Percentiles rank a stretch among this genome's conserved stretches.
Conservation (phyloP, 192 early-diverging fungal genomes). For the Backusella mclennaniae region DNA sequence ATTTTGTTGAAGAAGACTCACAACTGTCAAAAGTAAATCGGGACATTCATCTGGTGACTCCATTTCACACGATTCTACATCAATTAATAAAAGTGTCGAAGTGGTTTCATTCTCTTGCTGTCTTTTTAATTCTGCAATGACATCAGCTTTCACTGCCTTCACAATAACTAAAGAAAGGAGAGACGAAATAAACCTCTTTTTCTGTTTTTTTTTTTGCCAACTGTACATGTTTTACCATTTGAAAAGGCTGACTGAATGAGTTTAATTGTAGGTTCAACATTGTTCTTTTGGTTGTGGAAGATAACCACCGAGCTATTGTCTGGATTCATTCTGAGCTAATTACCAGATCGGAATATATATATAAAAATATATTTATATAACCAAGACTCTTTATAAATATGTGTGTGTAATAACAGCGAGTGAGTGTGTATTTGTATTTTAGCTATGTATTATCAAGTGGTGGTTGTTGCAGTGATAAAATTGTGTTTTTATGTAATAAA, state of each 20-base stretch:
- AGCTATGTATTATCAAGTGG: neutral
- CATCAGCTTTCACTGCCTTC: neutral
- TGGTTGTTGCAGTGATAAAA: too few relatives aligned
- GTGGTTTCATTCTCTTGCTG: slow-evolving; percentile 5
- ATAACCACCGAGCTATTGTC: slow-evolving; percentile 8
- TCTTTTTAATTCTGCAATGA: slow-evolving; percentile 6
- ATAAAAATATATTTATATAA: neutral
- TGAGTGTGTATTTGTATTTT: neutral
- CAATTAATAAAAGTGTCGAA: slow-evolving; percentile 9
- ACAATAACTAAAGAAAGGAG: neutral
- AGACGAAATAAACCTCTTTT: neutral
- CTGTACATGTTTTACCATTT: neutral
- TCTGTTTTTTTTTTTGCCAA: neutral
- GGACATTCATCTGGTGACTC: neutral
- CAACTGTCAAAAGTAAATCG: slow-evolving; percentile 9
- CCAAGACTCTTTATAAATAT: too few relatives aligned
- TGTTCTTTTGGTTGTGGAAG: neutral
- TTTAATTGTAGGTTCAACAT: neutral
- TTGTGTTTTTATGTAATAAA: neutral
- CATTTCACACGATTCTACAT: slow-evolving; percentile 3
- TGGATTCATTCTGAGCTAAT: slow-evolving; percentile 6
- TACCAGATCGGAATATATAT: slow-evolving; percentile 2
- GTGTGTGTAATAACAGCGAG: too few relatives aligned
- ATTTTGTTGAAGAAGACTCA: neutral
- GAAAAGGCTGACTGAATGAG: neutral